A percentile compares a stretch with the other conserved stretches of the same genome.
Conservation (phyloP, 1,139 yeast species). For the Martiniozyma asiatica region DNA sequence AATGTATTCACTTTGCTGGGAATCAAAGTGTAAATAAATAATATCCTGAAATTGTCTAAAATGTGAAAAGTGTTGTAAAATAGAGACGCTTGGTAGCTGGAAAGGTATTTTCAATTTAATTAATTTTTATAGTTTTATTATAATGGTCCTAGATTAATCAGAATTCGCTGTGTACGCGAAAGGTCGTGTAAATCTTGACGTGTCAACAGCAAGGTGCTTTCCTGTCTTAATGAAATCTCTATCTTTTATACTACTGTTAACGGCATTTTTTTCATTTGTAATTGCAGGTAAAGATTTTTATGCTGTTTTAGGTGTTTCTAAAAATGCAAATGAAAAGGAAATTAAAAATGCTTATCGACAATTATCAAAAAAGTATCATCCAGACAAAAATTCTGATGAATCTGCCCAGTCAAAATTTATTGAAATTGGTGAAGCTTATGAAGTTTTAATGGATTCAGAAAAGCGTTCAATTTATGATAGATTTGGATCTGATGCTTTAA, state of each 20-base stretch:
- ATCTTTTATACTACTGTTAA: conserved; percentile 1
- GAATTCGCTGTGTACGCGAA: too few species aligned
- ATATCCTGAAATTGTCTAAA: too few species aligned
- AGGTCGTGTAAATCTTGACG: too few species aligned
- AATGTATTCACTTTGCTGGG: too few species aligned
- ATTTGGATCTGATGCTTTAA: conserved; percentile 76
- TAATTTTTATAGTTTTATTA: too few species aligned
- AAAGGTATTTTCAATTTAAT: too few species aligned
- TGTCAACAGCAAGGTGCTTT: too few species aligned
- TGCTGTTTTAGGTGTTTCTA: conserved; percentile 51
- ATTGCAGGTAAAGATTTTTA: conserved; percentile 12
- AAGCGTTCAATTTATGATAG: conserved; percentile 64
- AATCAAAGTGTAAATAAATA: too few species aligned
- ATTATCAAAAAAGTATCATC: conserved; percentile 80
- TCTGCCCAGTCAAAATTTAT: conserved; percentile 78
- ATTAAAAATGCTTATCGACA: conserved; percentile 81
- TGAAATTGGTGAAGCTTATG: conserved; percentile 90
- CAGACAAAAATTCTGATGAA: conserved; percentile 83
- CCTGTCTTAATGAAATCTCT: neutral
- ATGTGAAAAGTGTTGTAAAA: too few species aligned
- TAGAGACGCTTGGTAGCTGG: too few species aligned
- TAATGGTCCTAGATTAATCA: too few species aligned
- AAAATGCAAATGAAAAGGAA: conserved; percentile 64
- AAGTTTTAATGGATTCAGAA: conserved; percentile 65
- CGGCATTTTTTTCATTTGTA: conserved; percentile 5